These are phyloP conservation scores for Ophiostoma tasmaniense DNA, from an alignment of 2,329 filamentous ascomycete species.

Conservation along the genomic window DNA sequence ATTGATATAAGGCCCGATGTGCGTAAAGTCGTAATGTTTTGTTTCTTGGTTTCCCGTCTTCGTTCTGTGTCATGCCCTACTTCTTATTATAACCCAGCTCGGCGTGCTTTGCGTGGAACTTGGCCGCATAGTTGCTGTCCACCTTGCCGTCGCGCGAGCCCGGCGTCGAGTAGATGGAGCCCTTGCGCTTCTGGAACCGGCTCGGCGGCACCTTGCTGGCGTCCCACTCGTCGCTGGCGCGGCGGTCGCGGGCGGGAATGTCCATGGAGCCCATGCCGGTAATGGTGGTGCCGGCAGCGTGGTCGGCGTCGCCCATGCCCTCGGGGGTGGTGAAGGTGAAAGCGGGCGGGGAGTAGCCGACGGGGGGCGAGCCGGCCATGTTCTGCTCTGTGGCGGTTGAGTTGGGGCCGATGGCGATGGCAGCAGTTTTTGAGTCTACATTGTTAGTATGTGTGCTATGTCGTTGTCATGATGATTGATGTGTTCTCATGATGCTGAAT, in stretches of 20 bases:
- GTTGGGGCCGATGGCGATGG: constrained; percentile 12
- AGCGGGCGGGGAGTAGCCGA: constrained; percentile 10
- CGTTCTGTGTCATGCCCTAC: background rate
- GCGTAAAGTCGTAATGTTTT: background rate
- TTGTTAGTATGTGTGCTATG: background rate
- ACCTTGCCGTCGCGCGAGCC: constrained; percentile 57
- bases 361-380: constrained; percentile 7
- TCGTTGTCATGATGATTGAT: background rate
- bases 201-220: constrained; percentile 59
- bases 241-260: constrained; percentile 11
- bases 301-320: background rate
- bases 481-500: background rate
- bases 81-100: constrained; percentile 40
- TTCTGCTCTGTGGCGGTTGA: background rate
- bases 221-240: constrained; percentile 27
- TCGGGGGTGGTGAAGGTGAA: constrained; percentile 10
- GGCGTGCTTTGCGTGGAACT: constrained; percentile 52
- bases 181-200: constrained; percentile 61
- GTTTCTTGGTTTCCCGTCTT: background rate
- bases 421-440: constrained; percentile 3
- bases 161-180: constrained; percentile 59
- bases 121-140: constrained; percentile 48
- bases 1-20: background rate
- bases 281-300: background rate
- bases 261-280: background rate